Evolutionary conservation across 192 early-diverging fungal species (phyloP), one percentile per base, ranked within the genome.

Genomic region (Linderina pennispora): DNA sequence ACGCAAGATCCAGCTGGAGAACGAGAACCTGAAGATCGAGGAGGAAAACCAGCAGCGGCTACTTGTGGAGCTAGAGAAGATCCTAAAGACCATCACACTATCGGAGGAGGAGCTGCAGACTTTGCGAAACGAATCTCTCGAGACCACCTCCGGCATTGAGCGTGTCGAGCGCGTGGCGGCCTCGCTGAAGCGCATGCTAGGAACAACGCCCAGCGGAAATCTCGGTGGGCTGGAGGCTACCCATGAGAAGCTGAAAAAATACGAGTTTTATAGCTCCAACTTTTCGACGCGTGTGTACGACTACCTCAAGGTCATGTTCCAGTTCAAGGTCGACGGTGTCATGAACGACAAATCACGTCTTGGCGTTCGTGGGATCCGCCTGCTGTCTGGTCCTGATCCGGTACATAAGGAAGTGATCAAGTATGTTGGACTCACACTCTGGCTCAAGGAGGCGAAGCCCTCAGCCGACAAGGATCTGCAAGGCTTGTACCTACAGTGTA

Each of bases 1-100:
- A 40, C 88, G 91, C 70, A 87, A 94, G 47, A 95, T 98, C 45
- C 92, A 97, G 69, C 71, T 82, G 14, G 81, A 89, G 54, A 97
- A 97, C 63, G 85, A 96, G 33, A 85, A 79, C 42, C 76, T 98
- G 43, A 92, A 97, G 60, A 77, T 90, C 19, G 82, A 89, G 33
- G 88, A 91, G 9, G 73, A 74, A 11, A 98, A 97, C 60, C 96
- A 98, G 52, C 84, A 90, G 23, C 75, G 75, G 19, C 63, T 98
- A 23, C 66, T 96, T 9, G 65, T 58, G n/a, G 94, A 97, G 58
- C 72, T 98, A 10, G 90, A 95, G 41, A 77, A 74, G 22, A 65
- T 97, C 16, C 57, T 95, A 54, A 58, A 70, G 18, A 74, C 77
- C 5, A 87, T 85, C 21, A 80, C 77, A 4, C 64, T 86, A 23